Evolutionary conservation across 2,329 filamentous ascomycete species (phyloP).

Genomic region (Paradendryphiella salina): DNA sequence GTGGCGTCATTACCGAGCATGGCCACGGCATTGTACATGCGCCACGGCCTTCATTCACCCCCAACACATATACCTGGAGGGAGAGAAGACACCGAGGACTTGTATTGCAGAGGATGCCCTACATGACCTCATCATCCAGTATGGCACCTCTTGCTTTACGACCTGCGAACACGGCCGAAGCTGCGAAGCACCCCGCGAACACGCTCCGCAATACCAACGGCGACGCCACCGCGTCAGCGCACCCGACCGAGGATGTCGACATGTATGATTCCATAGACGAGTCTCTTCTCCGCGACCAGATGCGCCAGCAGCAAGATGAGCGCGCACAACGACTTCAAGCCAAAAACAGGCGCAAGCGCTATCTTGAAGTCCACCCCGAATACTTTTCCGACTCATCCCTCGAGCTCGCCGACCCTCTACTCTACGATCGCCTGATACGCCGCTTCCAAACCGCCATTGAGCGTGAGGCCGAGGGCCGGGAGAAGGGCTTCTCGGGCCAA

Average conservation of each 20-base stretch:
- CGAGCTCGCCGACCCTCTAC: constrained; percentile 71
- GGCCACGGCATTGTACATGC: not conserved
- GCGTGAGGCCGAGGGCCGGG: constrained; percentile 70
- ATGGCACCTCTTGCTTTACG: constrained; percentile 35
- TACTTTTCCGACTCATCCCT: constrained; percentile 68
- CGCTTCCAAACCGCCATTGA: constrained; percentile 74
- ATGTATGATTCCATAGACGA: constrained; percentile 23
- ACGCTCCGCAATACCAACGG: constrained; percentile 6
- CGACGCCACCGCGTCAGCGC: not conserved
- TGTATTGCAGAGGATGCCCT: constrained; percentile 29
- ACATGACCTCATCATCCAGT: constrained; percentile 21
- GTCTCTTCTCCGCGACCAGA: constrained; percentile 14
- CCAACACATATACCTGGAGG: not conserved
- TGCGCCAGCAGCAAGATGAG: constrained; percentile 24
- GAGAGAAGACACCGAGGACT: not conserved
- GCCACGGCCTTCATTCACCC: not conserved
- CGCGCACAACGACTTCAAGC: constrained; percentile 53
- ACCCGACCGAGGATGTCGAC: constrained; percentile 14
- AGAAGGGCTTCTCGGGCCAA: constrained; percentile 76
- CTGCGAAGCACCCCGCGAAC: constrained; percentile 6
- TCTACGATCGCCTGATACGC: constrained; percentile 80
- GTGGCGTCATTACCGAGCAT: constrained; percentile 35
- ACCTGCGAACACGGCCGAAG: constrained; percentile 21
- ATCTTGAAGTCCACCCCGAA: constrained; percentile 70
- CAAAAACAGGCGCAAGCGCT: constrained; percentile 78